These are phyloP conservation scores for Capronia americana DNA, from an alignment of 2,329 filamentous ascomycete genomes.

Conservation along the genomic window DNA sequence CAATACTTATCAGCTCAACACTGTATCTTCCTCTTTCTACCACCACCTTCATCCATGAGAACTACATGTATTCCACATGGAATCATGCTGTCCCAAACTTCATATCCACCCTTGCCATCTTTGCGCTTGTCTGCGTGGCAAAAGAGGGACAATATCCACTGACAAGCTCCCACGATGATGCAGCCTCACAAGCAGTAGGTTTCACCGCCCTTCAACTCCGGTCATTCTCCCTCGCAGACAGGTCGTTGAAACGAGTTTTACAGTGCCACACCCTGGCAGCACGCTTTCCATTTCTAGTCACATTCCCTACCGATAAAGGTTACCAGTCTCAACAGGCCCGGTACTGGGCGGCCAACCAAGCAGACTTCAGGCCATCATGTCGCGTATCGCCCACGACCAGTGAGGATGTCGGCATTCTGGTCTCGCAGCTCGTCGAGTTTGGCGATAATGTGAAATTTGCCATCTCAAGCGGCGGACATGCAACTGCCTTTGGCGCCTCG, in stretches of 20 bases:
- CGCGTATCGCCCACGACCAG: not conserved
- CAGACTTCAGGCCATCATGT: constrained; percentile 7
- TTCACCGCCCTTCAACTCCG: too few relatives aligned
- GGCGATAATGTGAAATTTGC: not conserved
- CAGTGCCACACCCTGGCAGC: constrained; percentile 4
- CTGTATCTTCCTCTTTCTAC: not conserved
- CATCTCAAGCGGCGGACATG: not conserved
- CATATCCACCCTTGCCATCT: not conserved
- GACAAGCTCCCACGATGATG: not conserved
- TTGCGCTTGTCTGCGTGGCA: not conserved
- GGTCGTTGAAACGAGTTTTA: not conserved
- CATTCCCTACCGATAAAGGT: not conserved
- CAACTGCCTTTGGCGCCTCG: constrained; percentile 1
- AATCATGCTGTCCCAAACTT: not conserved
- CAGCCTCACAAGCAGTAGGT: constrained; percentile 1
- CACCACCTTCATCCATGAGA: not conserved
- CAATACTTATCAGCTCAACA: not conserved
- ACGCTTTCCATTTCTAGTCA: constrained; percentile 1
- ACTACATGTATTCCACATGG: not conserved
- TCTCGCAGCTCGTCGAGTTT: constrained; percentile 1
- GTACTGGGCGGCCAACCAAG: constrained; percentile 13
- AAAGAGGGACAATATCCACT: not conserved
- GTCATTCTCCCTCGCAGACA: not conserved
- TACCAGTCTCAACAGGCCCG: constrained; percentile 11
- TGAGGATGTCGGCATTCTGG: not conserved